phyloP scores from a whole-genome alignment of 2,329 filamentous ascomycete species.

The Phyllosticta citriasiana region DNA sequence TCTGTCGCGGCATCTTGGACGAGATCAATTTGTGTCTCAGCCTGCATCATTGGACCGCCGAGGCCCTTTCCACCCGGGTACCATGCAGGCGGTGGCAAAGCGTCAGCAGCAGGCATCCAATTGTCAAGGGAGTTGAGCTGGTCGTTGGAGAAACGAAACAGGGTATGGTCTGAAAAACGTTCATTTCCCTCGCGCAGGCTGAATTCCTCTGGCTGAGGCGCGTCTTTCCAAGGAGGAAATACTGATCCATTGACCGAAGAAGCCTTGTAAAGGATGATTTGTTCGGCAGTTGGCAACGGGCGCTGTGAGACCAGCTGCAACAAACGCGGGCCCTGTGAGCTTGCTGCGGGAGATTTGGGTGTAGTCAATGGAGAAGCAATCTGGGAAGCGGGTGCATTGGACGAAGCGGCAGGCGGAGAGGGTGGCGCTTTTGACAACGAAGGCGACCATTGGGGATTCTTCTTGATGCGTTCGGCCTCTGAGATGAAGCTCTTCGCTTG shows the following conservation, averaged over 20 bases:
- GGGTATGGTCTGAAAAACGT: conserved; percentile 59
- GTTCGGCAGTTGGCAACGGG: conserved; percentile 55
- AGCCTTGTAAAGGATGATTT: conserved; percentile 65
- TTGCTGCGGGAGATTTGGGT: background rate
- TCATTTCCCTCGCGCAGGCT: conserved; percentile 37
- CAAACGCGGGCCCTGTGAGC: background rate
- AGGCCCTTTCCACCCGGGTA: conserved; percentile 20
- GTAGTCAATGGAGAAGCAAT: background rate
- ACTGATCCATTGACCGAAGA: conserved; percentile 73
- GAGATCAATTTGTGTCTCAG: conserved; percentile 57
- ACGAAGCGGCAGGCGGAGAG: background rate
- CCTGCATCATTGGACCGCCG: conserved; percentile 45
- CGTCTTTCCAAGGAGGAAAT: conserved; percentile 74
- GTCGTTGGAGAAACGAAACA: conserved; percentile 61
- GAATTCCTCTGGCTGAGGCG: conserved; percentile 55
- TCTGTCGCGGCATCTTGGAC: conserved; percentile 94
- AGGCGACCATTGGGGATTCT: conserved; percentile 16
- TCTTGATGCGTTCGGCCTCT: conserved; percentile 67
- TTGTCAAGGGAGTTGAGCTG: conserved; percentile 69
- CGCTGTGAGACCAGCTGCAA: conserved; percentile 38
- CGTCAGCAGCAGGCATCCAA: conserved; percentile 70
- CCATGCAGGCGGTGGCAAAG: conserved; percentile 43
- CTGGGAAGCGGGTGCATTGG: background rate
- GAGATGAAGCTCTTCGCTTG: conserved; percentile 62
- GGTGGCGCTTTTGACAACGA: background rate